These are phyloP conservation scores for Stylonectria norvegica DNA, from an alignment of 2,329 filamentous ascomycete genomes.

Conservation along the genomic window DNA sequence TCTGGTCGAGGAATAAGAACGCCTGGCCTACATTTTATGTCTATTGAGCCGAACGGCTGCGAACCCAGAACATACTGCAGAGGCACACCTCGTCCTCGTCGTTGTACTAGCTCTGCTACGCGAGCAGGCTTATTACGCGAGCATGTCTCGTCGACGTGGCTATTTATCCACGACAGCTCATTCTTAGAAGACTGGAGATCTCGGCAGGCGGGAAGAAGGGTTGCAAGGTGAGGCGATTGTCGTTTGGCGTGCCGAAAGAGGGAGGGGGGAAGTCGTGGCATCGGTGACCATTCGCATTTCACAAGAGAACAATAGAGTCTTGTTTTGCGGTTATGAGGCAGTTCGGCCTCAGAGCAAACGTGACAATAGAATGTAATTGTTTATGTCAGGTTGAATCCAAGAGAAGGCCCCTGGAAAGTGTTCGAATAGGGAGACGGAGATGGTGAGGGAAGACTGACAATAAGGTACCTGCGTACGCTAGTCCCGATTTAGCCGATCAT, in stretches of 20 bases:
- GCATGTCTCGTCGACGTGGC: conserved; percentile 47
- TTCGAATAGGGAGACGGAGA: too few relatives aligned
- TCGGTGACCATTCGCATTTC: conserved; percentile 30
- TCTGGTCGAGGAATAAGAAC: conserved; percentile 84
- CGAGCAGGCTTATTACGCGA: conserved; percentile 11
- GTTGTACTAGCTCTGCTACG: conserved; percentile 43
- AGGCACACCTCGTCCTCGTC: conserved; percentile 62
- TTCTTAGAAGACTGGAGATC: conserved; percentile 60
- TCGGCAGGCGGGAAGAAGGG: conserved; percentile 62
- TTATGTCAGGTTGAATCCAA: too few relatives aligned
- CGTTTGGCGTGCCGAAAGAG: conserved; percentile 53
- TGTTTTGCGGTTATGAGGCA: too few relatives aligned
- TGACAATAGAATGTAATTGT: too few relatives aligned
- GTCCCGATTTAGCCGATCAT: conserved; percentile 27
- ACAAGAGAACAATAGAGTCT: neutral
- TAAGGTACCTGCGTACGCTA: too few relatives aligned
- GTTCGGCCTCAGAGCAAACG: too few relatives aligned
- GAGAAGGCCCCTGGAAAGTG: too few relatives aligned
- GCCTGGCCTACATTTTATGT: conserved; percentile 70
- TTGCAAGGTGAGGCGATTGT: conserved; percentile 54
- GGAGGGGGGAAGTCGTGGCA: conserved; percentile 62
- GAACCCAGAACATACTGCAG: conserved; percentile 86
- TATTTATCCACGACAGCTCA: conserved; percentile 70
- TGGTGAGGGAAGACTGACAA: too few relatives aligned
- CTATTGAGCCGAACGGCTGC: conserved; percentile 81